Percentiles rank a stretch among this genome's conserved stretches.
These are phyloP conservation scores for Coniferiporia sulphurascens DNA, from an alignment of 1,284 basidiomycete genomes.

Conservation along the genomic window DNA sequence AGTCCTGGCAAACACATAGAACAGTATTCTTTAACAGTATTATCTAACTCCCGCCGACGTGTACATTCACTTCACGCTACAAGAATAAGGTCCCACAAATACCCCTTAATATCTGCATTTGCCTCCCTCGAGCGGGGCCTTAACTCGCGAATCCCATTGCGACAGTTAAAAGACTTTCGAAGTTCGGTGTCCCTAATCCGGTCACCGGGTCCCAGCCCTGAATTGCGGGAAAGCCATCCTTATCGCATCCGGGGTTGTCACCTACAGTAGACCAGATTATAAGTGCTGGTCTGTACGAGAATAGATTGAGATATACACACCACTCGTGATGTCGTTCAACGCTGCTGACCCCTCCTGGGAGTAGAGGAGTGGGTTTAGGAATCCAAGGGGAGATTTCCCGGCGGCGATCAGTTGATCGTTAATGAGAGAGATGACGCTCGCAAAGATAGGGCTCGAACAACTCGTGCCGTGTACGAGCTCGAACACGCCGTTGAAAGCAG, in stretches of 20 bases:
- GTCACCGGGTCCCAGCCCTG: constrained; percentile 36
- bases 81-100: too few relatives aligned
- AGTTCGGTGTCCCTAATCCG: constrained; percentile 34
- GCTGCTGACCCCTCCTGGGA: constrained; percentile 23
- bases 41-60: too few relatives aligned
- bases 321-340: constrained; percentile 30
- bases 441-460: constrained; percentile 36
- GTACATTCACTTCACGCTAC: too few relatives aligned
- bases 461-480: constrained; percentile 34
- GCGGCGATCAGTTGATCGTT: constrained; percentile 35
- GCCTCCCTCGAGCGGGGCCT: too few relatives aligned
- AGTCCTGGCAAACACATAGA: too few relatives aligned
- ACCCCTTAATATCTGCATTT: too few relatives aligned
- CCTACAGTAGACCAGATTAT: constrained; percentile 5
- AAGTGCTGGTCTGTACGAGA: not conserved
- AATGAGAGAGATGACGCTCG: constrained; percentile 36
- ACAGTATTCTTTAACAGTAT: too few relatives aligned
- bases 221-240: constrained; percentile 31
- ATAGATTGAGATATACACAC: constrained; percentile 11
- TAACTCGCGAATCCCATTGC: too few relatives aligned
- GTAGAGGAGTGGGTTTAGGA: constrained; percentile 40
- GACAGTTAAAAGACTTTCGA: constrained; percentile 28
- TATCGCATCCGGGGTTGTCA: constrained; percentile 26
- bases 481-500: constrained; percentile 24
- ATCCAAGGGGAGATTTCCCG: constrained; percentile 35